Conservation (phyloP, 306 rosid genomes). For the Arachis hypogaea region DNA sequence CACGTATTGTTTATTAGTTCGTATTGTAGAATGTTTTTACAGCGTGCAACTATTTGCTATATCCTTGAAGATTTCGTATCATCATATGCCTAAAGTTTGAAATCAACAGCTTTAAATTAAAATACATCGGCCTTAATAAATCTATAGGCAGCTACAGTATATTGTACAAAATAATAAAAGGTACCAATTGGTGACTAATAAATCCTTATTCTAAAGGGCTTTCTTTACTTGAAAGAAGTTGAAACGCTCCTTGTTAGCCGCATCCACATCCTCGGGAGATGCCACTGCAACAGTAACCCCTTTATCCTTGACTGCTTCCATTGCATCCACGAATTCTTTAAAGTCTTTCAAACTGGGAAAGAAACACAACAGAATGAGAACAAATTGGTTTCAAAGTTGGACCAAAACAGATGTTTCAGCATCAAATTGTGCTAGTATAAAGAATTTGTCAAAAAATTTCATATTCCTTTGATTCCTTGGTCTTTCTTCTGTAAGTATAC, state of each 20-base stretch:
- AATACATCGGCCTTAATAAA: no score
- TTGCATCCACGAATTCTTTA: constrained; percentile 67
- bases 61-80: no score
- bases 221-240: constrained; percentile 84
- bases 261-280: constrained; percentile 80
- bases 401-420: constrained; percentile 9
- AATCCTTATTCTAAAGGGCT: constrained; percentile 59
- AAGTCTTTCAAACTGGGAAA: constrained; percentile 83
- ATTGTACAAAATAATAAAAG: background rate
- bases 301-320: constrained; percentile 79
- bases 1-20: no score
- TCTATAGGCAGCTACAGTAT: no score
- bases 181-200: background rate
- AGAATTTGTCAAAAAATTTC: constrained; percentile 31
- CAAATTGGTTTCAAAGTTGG: constrained; percentile 1
- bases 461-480: constrained; percentile 2
- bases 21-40: no score
- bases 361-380: constrained; percentile 15
- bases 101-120: no score
- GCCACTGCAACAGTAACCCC: constrained; percentile 97
- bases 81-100: no score
- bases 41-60: no score
- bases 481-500: constrained; percentile 7
- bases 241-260: constrained; percentile 65
- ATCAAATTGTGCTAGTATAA: constrained; percentile 10